These are phyloP conservation scores for Aspergillus unguis DNA, from an alignment of 2,329 filamentous ascomycete genomes.

Conservation along the genomic window DNA sequence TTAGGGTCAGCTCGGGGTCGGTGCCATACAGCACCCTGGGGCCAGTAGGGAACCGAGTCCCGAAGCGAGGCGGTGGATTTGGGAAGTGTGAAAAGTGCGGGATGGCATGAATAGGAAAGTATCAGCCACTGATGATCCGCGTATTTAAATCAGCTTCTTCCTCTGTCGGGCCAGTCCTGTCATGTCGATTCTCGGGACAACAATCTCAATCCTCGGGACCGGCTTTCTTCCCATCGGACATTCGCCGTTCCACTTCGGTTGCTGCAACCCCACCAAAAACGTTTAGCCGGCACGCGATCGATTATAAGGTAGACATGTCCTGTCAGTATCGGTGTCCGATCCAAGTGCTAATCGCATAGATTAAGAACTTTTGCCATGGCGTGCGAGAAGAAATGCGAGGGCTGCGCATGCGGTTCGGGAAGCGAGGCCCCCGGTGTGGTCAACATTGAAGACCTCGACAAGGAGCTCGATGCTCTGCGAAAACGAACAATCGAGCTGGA, in stretches of 20 bases:
- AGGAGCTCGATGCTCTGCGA: slow-evolving; percentile 38
- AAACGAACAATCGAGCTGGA: slow-evolving; percentile 39
- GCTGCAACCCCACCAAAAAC: slow-evolving; percentile 4
- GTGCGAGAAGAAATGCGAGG: slow-evolving; percentile 27
- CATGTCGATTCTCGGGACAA: background rate
- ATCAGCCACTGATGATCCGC: slow-evolving; percentile 4
- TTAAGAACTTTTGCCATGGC: slow-evolving; percentile 10
- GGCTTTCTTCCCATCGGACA: slow-evolving; percentile 13
- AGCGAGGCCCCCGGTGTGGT: slow-evolving; percentile 19
- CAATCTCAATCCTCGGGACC: slow-evolving; percentile 1
- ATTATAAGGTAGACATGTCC: slow-evolving; percentile 7
- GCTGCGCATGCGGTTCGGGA: slow-evolving; percentile 31
- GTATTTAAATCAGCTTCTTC: slow-evolving; percentile 10
- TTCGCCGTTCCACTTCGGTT: slow-evolving; percentile 9
- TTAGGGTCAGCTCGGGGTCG: background rate
- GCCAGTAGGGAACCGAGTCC: slow-evolving; percentile 12
- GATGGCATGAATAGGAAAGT: slow-evolving; percentile 4
- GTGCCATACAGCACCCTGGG: background rate
- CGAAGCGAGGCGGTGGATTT: background rate
- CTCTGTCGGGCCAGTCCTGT: background rate
- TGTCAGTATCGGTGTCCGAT: slow-evolving; percentile 1
- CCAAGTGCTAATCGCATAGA: background rate
- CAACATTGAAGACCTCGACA: slow-evolving; percentile 42
- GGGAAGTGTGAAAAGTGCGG: slow-evolving; percentile 6
- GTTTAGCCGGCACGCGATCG: background rate